These are phyloP conservation scores for Torulaspora indica DNA, from an alignment of 805 yeast genomes.

Conservation along the genomic window DNA sequence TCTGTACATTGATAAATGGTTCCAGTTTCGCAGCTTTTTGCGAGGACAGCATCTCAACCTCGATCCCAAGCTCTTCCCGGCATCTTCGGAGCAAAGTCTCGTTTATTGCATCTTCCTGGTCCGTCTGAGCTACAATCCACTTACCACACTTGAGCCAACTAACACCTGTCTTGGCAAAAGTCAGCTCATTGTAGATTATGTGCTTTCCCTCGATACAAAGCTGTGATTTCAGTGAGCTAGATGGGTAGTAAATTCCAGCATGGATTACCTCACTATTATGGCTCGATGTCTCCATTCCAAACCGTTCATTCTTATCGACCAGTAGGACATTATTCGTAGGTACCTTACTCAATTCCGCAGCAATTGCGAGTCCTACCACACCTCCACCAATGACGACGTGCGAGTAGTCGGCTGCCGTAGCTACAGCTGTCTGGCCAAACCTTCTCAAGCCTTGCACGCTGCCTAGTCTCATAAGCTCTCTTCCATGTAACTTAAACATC, in stretches of 20 bases:
- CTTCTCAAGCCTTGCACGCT: neutral
- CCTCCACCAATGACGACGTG: conserved; percentile 83
- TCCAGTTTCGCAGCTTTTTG: conserved; percentile 46
- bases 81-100: conserved; percentile 50
- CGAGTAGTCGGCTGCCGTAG: conserved; percentile 45
- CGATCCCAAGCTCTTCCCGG: conserved; percentile 46
- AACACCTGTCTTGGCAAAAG: conserved; percentile 44
- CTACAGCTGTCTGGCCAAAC: neutral
- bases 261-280: conserved; percentile 91
- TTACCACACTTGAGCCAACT: conserved; percentile 67
- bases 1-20: conserved; percentile 61
- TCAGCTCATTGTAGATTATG: conserved; percentile 50
- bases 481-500: neutral
- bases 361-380: conserved; percentile 77
- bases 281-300: conserved; percentile 82
- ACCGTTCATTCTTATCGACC: conserved; percentile 58
- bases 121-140: conserved; percentile 82
- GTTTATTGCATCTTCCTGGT: conserved; percentile 55
- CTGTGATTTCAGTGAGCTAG: conserved; percentile 57
- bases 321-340: conserved; percentile 52
- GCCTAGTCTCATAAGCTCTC: neutral
- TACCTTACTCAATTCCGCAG: conserved; percentile 54
- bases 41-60: conserved; percentile 52
- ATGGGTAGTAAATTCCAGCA: conserved; percentile 82
- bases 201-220: conserved; percentile 74